phyloP scores from a whole-genome alignment of 1,284 basidiomycete genomes.

The Schizopora paradoxa region DNA sequence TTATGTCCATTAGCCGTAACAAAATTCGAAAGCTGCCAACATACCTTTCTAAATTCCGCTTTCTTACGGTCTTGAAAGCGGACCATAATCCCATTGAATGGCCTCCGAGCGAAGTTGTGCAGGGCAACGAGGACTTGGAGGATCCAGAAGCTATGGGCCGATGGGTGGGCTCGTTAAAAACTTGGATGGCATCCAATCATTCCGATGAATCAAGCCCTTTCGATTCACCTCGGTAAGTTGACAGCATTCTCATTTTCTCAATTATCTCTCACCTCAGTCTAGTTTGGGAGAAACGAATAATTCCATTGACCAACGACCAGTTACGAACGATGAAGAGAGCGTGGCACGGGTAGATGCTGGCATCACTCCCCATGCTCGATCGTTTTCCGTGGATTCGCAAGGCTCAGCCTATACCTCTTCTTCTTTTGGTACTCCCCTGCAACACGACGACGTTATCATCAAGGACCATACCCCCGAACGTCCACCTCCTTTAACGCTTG shows the following conservation, averaged over 20 bases:
- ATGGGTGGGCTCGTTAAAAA: slow-evolving; percentile 71
- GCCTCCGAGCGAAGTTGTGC: slow-evolving; percentile 65
- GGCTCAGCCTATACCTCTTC: slow-evolving; percentile 42
- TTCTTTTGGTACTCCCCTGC: slow-evolving; percentile 29
- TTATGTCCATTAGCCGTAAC: slow-evolving; percentile 86
- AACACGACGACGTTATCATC: no score
- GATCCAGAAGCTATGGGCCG: slow-evolving; percentile 51
- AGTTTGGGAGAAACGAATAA: background rate
- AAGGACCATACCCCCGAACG: slow-evolving; percentile 32
- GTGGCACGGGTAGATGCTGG: slow-evolving; percentile 29
- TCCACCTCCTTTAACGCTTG: slow-evolving; percentile 48
- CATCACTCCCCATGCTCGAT: slow-evolving; percentile 50
- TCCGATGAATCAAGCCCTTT: slow-evolving; percentile 6
- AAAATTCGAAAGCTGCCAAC: slow-evolving; percentile 74
- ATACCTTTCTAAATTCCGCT: slow-evolving; percentile 72
- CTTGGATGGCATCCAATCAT: slow-evolving; percentile 63
- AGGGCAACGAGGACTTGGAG: slow-evolving; percentile 37
- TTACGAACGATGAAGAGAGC: background rate
- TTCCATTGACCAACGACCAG: background rate
- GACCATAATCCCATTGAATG: slow-evolving; percentile 92
- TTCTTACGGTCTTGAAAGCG: slow-evolving; percentile 78
- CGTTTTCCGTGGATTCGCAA: slow-evolving; percentile 59
- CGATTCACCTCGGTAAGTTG: background rate
- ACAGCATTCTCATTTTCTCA: background rate
- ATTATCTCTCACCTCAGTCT: background rate